Percentiles rank a stretch among this genome's conserved stretches.
Evolutionary conservation across 805 yeast genomes (phyloP).

Genomic region (Kodamaea hsintzibuensis): DNA sequence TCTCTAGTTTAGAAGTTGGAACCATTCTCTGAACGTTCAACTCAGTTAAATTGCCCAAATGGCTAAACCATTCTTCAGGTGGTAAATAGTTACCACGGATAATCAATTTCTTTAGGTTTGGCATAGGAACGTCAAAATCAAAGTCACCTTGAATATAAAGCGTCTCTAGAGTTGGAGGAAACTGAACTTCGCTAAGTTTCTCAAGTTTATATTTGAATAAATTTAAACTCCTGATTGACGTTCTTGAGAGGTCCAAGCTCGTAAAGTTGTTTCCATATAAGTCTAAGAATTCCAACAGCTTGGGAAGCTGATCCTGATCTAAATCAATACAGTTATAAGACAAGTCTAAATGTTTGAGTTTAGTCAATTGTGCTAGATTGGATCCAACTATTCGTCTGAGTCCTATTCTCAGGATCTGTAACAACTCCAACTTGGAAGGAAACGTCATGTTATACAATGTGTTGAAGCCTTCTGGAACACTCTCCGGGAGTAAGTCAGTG

Average conservation of each 20-base stretch:
- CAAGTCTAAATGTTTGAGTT: not conserved
- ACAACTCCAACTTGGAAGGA: not conserved
- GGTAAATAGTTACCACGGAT: not conserved
- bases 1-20: not conserved
- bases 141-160: not conserved
- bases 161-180: not conserved
- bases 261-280: not conserved
- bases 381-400: not conserved
- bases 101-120: not conserved
- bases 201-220: not conserved
- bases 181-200: not conserved
- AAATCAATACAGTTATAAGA: not conserved
- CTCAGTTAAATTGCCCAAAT: not conserved
- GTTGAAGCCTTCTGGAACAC: not conserved
- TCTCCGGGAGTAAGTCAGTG: not conserved
- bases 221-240: too few relatives aligned
- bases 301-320: not conserved
- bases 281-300: not conserved
- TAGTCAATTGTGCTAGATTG: not conserved
- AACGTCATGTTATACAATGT: not conserved
- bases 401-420: not conserved
- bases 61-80: not conserved
- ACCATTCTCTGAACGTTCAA: not conserved
- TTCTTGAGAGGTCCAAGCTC: too few relatives aligned
- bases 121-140: not conserved